Conservation (phyloP, 1,284 basidiomycete species). For the Malassezia globosa region DNA sequence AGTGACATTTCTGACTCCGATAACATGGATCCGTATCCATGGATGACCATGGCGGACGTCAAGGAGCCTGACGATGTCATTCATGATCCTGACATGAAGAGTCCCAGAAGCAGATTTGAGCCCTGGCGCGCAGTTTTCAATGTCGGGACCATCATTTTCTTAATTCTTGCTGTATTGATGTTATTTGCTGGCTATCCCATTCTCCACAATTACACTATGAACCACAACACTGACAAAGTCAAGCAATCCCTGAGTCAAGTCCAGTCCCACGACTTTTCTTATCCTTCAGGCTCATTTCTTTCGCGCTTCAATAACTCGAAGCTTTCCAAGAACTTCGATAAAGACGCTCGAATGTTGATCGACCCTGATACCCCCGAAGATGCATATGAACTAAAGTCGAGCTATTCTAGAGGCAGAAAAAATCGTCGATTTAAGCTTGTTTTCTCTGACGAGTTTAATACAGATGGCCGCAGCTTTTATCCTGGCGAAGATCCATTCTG, state of each 20-base stretch:
- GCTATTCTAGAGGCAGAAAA: conserved; percentile 46
- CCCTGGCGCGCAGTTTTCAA: conserved; percentile 30
- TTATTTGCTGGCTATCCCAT: conserved; percentile 43
- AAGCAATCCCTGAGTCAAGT: not conserved
- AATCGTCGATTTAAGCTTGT: conserved; percentile 34
- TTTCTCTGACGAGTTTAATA: conserved; percentile 46
- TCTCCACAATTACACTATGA: conserved; percentile 7
- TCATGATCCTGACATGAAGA: conserved; percentile 14
- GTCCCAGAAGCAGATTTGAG: not conserved
- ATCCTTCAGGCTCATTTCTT: not conserved
- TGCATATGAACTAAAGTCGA: conserved; percentile 44
- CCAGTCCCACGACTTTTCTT: not conserved
- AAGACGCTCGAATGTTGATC: conserved; percentile 25
- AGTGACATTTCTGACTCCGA: conserved; percentile 3
- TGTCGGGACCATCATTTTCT: conserved; percentile 27
- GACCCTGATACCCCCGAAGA: conserved; percentile 46
- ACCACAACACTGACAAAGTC: not conserved
- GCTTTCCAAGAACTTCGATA: not conserved
- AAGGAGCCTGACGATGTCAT: conserved; percentile 29
- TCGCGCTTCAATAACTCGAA: not conserved
- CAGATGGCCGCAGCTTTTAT: conserved; percentile 51
- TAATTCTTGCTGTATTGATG: conserved; percentile 25
- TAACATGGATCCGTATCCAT: conserved; percentile 5
- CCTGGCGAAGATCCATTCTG: conserved; percentile 57
- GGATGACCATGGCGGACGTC: conserved; percentile 23